Base-by-base conservation (phyloP, 768 basidiomycete genomes). In the Tricholoma hemisulphureum region DNA sequence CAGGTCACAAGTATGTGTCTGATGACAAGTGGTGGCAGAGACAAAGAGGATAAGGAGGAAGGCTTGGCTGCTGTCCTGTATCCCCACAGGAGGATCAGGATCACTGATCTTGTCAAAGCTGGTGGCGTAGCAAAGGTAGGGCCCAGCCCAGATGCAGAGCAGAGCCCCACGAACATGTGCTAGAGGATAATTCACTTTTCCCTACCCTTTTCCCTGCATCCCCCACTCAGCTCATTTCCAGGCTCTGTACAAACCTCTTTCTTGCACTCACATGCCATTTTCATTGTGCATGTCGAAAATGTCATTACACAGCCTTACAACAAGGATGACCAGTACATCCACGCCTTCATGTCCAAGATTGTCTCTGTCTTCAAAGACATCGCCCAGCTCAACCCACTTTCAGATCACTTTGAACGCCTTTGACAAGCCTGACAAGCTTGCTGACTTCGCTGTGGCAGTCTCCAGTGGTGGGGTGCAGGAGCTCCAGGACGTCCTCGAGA, bases 381-480 rank as follows among this genome's bases (percentile, higher is more conserved):
- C n/a, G n/a, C n/a, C 0, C 93, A 95, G 71, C 83, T 98, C 43
- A 96, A 97, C 73, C 95, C 94, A 2, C 85, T 98, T 61, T 98
- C 93, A 96, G 69, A 84, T 93, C 56, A 89, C 94, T 2, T 83
- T 89, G 9, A 96, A 94, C 73, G 91, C 97, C 56, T 97, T 98
- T 64, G 95, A 98, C 67, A 95, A 98, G 67, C 96, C 96, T 0
- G 95, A 97, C 71, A 95, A 95, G 69, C 85, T 98, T 24, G 96
- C 95, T 0, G 96, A 99, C 69, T 96, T 98, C 63, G 94, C 95
- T 0, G n/a, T n/a, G n/a, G n/a, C n/a, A n/a, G n/a, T n/a, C n/a
- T n/a, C n/a, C n/a, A n/a, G n/a, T n/a, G n/a, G 95, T 16, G 93
- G 95, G 54, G 89, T 95, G 7, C 74, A 83, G 53, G 96, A n/a